Conservation (phyloP, 495 filamentous ascomycete genomes). For the Aspergillus sclerotiicarbonarius region DNA sequence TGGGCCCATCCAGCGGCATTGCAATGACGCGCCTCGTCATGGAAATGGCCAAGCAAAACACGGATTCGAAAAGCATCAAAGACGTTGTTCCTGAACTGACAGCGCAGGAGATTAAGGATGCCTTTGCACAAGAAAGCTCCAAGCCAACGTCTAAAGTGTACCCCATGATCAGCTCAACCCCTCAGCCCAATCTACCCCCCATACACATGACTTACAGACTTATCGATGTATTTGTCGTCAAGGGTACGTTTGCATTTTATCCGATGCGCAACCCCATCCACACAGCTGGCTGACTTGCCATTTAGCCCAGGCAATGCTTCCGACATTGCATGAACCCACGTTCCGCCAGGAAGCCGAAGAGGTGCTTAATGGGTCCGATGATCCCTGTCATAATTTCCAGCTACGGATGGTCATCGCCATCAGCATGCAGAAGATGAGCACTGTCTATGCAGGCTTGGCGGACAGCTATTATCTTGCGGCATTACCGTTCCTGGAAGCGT, state of each 20-base stretch:
- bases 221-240: constrained; percentile 75
- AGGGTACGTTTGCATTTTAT: constrained; percentile 54
- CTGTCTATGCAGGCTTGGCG: constrained; percentile 76
- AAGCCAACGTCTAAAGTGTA: constrained; percentile 69
- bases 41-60: constrained; percentile 88
- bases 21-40: constrained; percentile 91
- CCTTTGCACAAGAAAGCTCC: constrained; percentile 53
- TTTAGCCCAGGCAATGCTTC: constrained; percentile 79
- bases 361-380: constrained; percentile 70
- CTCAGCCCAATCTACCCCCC: constrained; percentile 67
- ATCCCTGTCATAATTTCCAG: constrained; percentile 82
- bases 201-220: constrained; percentile 66
- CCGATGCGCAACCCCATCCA: constrained; percentile 7
- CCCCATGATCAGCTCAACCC: constrained; percentile 72
- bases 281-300: constrained; percentile 8
- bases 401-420: constrained; percentile 88
- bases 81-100: constrained; percentile 77
- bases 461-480: constrained; percentile 91
- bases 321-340: constrained; percentile 77
- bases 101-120: constrained; percentile 56
- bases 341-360: constrained; percentile 74
- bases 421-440: constrained; percentile 82
- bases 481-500: constrained; percentile 72
- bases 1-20: constrained; percentile 90
- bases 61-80: constrained; percentile 77